Base-by-base conservation (phyloP, 2,329 filamentous ascomycete genomes). In the Paecilomyces sp. region DNA sequence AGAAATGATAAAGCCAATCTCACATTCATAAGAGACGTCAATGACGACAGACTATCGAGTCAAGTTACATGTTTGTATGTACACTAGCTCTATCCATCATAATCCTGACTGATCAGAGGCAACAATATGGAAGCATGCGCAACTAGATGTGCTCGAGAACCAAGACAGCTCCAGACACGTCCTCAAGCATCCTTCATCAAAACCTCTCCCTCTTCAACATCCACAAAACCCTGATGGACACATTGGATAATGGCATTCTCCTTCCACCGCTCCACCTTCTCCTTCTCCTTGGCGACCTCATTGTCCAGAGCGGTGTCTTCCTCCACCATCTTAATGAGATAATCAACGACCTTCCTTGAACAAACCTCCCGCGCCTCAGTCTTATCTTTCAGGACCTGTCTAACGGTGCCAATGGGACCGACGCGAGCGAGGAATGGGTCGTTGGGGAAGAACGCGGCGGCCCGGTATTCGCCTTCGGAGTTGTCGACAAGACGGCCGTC, bases 371-470 rank as follows among this genome's bases (percentile, higher is more conserved):
- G 34, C 0, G 64, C 69, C 3, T 22, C 36, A 0, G 47, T 34
- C 6, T 58, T 53, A 1, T 62, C 62, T 3, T 59, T 60, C 8
- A 34, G 56, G 18, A 62, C 30, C 9, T 57, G 54, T 2, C 61
- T 60, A 1, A 66, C 58, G 12, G 66, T 41, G 22, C 65, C 64
- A 34, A 74, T 64, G 2, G 67, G 62, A n/a, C 72, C 69, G 1
- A 67, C 71, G 1, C 71, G 67, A 55, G 61, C 54, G 28, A 72
- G 67, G 31, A 68, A 72, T 3, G 69, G 69, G 33, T 72, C 67
- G 28, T 54, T 55, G 15, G 60, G 60, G 54, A 72, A 72, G 28
- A 64, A 63, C 7, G 65, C 68, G 7, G 61, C 65, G 3, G 62
- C 64, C 4, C 47, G 61, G 56, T 67, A 66, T 28, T 63, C 36